phyloP scores from a whole-genome alignment of 345 rosid species.

The Trapa bicornis region DNA sequence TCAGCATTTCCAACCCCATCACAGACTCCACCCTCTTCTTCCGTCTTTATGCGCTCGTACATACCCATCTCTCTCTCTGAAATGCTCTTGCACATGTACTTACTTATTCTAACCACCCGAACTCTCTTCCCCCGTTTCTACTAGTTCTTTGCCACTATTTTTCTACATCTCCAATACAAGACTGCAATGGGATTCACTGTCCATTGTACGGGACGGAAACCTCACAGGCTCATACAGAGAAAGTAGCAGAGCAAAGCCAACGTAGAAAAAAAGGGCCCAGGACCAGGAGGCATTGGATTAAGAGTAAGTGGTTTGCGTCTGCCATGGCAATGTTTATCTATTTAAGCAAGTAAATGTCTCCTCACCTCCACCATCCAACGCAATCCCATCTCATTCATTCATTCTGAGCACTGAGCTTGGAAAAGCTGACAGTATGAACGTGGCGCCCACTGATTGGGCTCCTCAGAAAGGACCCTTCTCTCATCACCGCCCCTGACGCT shows the following conservation, averaged over 20 bases:
- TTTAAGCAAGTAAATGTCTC: not conserved
- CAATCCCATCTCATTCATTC: not conserved
- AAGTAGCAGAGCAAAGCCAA: not conserved
- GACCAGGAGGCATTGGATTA: not conserved
- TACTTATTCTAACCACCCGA: not conserved
- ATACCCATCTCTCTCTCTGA: constrained; percentile 9
- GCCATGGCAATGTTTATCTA: not conserved
- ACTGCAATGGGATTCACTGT: not conserved
- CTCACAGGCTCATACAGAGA: not conserved
- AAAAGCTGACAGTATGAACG: not conserved
- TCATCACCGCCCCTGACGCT: not conserved
- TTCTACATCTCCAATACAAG: not conserved
- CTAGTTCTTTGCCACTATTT: not conserved
- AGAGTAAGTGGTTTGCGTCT: too few species aligned
- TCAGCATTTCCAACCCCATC: not conserved
- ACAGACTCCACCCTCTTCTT: constrained; percentile 5
- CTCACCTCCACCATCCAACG: not conserved
- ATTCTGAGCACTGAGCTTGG: not conserved
- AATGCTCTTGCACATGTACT: not conserved
- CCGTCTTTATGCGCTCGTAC: constrained; percentile 12
- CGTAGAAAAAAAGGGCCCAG: not conserved
- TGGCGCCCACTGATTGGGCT: not conserved
- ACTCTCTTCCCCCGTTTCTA: too few species aligned
- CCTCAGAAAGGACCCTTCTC: not conserved
- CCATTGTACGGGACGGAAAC: not conserved